Evolutionary conservation across 148 eudicot genomes (phyloP).

Genomic region (Fagopyrum homotropicum): DNA sequence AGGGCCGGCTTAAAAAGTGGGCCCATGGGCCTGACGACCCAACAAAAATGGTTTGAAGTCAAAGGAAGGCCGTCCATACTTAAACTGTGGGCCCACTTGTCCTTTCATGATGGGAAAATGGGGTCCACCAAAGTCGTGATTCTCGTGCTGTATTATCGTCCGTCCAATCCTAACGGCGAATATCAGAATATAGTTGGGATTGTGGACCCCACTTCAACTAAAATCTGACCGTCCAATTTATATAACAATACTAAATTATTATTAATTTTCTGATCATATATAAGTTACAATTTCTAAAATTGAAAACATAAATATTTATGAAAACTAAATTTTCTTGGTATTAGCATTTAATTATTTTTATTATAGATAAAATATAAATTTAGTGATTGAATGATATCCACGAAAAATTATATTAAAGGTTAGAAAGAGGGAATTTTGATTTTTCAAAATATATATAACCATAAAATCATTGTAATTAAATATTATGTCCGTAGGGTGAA

Average conservation of each 20-base stretch:
- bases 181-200: slow-evolving; percentile 7
- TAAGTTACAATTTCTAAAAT: too few species aligned
- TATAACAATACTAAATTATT: background rate
- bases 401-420: too few species aligned
- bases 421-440: too few species aligned
- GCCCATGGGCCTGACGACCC: slow-evolving; percentile 2
- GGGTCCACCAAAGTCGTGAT: background rate
- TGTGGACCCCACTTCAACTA: background rate
- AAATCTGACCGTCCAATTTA: slow-evolving; percentile 6
- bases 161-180: slow-evolving; percentile 6
- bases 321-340: too few species aligned
- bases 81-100: background rate
- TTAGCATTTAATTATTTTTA: too few species aligned
- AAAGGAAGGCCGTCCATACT: background rate
- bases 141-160: slow-evolving; percentile 3
- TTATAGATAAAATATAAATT: too few species aligned
- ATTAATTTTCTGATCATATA: too few species aligned
- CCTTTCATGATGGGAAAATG: background rate
- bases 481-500: too few species aligned
- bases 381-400: too few species aligned
- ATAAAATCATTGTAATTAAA: too few species aligned
- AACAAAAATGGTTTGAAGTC: background rate
- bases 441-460: too few species aligned
- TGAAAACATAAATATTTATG: too few species aligned
- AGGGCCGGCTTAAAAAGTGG: slow-evolving; percentile 9